Evolutionary conservation across 495 filamentous ascomycete genomes (phyloP).

Genomic region (Xylaria telfairii): DNA sequence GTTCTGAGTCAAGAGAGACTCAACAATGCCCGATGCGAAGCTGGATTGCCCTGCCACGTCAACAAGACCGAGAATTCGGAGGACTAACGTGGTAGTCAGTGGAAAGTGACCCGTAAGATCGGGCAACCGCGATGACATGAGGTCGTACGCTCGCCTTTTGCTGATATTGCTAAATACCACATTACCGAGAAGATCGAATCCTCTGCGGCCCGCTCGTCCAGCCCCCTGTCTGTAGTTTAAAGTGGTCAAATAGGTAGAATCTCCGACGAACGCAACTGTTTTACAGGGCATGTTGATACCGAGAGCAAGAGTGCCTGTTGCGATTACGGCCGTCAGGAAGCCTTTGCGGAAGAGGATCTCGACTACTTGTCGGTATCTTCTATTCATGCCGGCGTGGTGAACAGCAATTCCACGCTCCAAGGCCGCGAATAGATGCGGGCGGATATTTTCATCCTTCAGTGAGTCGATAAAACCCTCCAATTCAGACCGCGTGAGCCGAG

Average conservation of each 20-base stretch:
- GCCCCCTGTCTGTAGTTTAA: constrained; percentile 78
- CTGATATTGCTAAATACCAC: constrained; percentile 74
- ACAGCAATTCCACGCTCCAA: constrained; percentile 72
- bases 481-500: constrained; percentile 58
- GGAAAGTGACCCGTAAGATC: constrained; percentile 80
- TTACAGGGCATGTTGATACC: constrained; percentile 89
- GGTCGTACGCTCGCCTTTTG: constrained; percentile 59
- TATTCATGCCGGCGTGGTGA: constrained; percentile 80
- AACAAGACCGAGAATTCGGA: constrained; percentile 70
- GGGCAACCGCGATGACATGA: constrained; percentile 74
- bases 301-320: constrained; percentile 75
- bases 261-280: constrained; percentile 77
- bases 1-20: constrained; percentile 70
- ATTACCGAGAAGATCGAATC: constrained; percentile 81
- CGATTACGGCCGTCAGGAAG: constrained; percentile 73
- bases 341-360: constrained; percentile 79
- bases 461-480: constrained; percentile 54
- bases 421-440: constrained; percentile 56
- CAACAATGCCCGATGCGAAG: constrained; percentile 66
- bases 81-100: constrained; percentile 72
- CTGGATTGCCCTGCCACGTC: constrained; percentile 65
- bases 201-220: constrained; percentile 78
- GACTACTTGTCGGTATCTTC: constrained; percentile 73
- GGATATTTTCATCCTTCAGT: constrained; percentile 53
- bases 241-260: constrained; percentile 72